Conservation (phyloP, 306 rosid species). For the Castanea mollissima region DNA sequence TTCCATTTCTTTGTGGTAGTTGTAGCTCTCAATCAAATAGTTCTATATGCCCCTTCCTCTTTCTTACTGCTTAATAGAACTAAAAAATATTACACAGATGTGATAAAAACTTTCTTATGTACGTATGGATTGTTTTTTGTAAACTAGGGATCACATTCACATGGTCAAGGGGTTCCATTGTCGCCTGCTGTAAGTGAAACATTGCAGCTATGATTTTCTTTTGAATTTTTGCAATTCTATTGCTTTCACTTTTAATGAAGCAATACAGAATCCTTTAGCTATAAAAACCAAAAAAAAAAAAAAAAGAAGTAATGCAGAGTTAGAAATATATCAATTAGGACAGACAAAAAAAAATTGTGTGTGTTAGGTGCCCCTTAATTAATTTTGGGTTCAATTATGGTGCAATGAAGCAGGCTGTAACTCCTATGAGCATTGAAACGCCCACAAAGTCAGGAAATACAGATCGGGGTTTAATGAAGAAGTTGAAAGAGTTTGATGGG, state of each 20-base stretch:
- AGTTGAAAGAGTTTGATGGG: slow-evolving; percentile 83
- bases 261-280: too few relatives aligned
- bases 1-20: background rate
- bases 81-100: background rate
- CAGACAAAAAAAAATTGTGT: background rate
- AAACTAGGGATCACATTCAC: slow-evolving; percentile 60
- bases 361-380: background rate
- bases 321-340: background rate
- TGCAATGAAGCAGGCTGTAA: slow-evolving; percentile 52
- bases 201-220: slow-evolving; percentile 9
- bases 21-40: background rate
- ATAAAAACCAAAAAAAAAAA: too few relatives aligned
- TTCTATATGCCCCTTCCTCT: slow-evolving; percentile 6
- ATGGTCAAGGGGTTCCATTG: slow-evolving; percentile 68
- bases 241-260: background rate
- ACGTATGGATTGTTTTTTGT: slow-evolving; percentile 20
- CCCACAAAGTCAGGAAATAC: slow-evolving; percentile 83
- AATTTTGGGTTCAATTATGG: slow-evolving; percentile 23
- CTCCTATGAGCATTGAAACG: slow-evolving; percentile 57
- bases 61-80: background rate
- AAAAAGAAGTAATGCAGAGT: background rate
- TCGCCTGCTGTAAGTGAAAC: slow-evolving; percentile 69
- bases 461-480: slow-evolving; percentile 68
- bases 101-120: slow-evolving; percentile 6
- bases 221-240: background rate